A percentile compares a stretch with the other conserved stretches of the same genome.
Conservation (phyloP, 208 protist species). For the Leishmania aethiopica region DNA sequence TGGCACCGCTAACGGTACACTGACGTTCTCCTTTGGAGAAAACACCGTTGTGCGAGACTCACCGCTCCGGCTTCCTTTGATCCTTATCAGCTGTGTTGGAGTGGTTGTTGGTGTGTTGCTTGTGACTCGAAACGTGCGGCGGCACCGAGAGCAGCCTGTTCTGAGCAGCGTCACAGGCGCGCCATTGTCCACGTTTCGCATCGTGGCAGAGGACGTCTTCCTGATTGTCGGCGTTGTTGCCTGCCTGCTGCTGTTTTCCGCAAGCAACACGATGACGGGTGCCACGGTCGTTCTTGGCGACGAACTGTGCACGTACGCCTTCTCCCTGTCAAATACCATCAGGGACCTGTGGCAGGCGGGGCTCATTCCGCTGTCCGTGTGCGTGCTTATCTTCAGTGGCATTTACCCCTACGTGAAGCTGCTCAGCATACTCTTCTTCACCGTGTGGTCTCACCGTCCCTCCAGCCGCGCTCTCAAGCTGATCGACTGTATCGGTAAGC, state of each 20-base stretch:
- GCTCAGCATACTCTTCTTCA: slow-evolving; percentile 62
- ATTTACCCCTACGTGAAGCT: slow-evolving; percentile 96
- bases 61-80: slow-evolving; percentile 8
- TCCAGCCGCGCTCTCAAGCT: slow-evolving; percentile 52
- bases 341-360: slow-evolving; percentile 86
- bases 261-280: slow-evolving; percentile 63
- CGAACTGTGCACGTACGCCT: slow-evolving; percentile 66
- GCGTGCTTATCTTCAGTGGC: slow-evolving; percentile 93
- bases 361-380: slow-evolving; percentile 78
- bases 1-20: background rate
- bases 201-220: slow-evolving; percentile 51
- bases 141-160: slow-evolving; percentile 25
- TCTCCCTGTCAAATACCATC: slow-evolving; percentile 84
- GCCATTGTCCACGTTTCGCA: slow-evolving; percentile 23
- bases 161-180: slow-evolving; percentile 9
- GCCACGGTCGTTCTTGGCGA: slow-evolving; percentile 51
- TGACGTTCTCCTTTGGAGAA: slow-evolving; percentile 17
- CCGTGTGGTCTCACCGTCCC: slow-evolving; percentile 48
- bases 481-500: slow-evolving; percentile 93
- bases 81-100: slow-evolving; percentile 1
- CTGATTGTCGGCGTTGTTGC: slow-evolving; percentile 31
- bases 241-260: slow-evolving; percentile 41
- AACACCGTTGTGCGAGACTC: slow-evolving; percentile 1
- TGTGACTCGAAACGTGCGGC: slow-evolving; percentile 18
- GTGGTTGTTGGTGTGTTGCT: slow-evolving; percentile 3